Conservation (phyloP, 768 basidiomycete genomes). For the Tylopilus intermedius region DNA sequence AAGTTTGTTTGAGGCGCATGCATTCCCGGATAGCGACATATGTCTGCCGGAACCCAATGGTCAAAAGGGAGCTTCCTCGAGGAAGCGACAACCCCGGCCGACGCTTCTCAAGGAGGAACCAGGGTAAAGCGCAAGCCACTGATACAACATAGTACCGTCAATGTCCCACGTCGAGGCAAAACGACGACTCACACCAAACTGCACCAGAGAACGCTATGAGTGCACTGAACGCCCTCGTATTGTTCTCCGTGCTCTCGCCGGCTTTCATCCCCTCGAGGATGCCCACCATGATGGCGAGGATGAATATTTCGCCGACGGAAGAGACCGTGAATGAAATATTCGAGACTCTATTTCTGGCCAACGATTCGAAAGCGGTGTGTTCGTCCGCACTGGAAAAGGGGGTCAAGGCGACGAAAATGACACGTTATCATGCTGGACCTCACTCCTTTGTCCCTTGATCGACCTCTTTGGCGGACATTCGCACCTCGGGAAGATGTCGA, state of each 20-base stretch:
- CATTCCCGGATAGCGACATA: conserved; percentile 61
- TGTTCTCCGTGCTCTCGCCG: conserved; percentile 59
- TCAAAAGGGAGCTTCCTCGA: conserved; percentile 48
- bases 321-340: conserved; percentile 70
- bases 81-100: conserved; percentile 62
- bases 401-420: not conserved
- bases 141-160: not conserved
- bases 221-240: conserved; percentile 70
- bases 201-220: conserved; percentile 77
- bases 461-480: conserved; percentile 41
- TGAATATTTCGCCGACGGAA: conserved; percentile 65
- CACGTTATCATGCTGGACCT: not conserved
- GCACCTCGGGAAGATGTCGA: conserved; percentile 65
- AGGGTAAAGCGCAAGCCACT: conserved; percentile 67
- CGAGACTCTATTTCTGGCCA: conserved; percentile 67
- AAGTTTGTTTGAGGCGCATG: conserved; percentile 65
- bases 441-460: conserved; percentile 46
- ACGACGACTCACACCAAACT: conserved; percentile 56
- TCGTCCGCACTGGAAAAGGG: conserved; percentile 36
- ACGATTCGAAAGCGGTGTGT: conserved; percentile 53
- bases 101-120: conserved; percentile 68
- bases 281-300: conserved; percentile 70
- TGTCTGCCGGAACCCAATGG: conserved; percentile 65
- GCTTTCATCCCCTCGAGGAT: conserved; percentile 64
- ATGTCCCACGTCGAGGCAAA: not conserved